Evolutionary conservation across 495 filamentous ascomycete genomes (phyloP).

Genomic region (Xylaria sp.): DNA sequence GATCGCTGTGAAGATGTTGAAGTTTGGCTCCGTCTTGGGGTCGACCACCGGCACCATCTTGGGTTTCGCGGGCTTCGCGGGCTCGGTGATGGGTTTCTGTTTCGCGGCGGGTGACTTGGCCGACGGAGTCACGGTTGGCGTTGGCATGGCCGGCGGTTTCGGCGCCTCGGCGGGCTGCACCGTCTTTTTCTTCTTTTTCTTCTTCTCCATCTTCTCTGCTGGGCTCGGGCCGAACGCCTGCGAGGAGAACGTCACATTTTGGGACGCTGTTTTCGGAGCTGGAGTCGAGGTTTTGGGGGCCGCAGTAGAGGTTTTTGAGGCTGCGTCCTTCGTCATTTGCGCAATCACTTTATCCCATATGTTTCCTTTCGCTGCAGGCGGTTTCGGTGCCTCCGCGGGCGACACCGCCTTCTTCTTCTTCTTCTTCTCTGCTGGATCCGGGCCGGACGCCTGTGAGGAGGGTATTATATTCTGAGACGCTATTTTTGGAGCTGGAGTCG

Average conservation of each 20-base stretch:
- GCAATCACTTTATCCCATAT: too few species aligned
- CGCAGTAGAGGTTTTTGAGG: too few species aligned
- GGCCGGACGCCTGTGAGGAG: background rate
- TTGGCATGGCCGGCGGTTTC: background rate
- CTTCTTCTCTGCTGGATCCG: too few species aligned
- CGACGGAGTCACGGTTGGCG: background rate
- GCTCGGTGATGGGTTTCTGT: background rate
- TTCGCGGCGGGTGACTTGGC: background rate
- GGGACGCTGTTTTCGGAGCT: background rate
- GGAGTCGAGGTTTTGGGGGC: too few species aligned
- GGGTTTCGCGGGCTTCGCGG: background rate
- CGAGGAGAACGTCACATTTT: background rate
- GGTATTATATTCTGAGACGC: background rate
- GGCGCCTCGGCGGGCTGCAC: background rate
- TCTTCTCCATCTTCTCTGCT: too few species aligned
- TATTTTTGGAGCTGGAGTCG: background rate
- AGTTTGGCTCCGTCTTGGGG: constrained; percentile 1
- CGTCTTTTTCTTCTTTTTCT: background rate
- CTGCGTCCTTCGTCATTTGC: too few species aligned
- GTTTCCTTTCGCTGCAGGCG: too few species aligned
- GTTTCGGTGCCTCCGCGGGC: too few species aligned
- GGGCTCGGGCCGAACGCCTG: background rate
- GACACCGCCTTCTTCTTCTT: too few species aligned
- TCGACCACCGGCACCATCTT: background rate
- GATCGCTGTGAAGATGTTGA: background rate